phyloP scores from a whole-genome alignment of 352 stramenopile genomes.

The Pilasporangium apinafurcum region DNA sequence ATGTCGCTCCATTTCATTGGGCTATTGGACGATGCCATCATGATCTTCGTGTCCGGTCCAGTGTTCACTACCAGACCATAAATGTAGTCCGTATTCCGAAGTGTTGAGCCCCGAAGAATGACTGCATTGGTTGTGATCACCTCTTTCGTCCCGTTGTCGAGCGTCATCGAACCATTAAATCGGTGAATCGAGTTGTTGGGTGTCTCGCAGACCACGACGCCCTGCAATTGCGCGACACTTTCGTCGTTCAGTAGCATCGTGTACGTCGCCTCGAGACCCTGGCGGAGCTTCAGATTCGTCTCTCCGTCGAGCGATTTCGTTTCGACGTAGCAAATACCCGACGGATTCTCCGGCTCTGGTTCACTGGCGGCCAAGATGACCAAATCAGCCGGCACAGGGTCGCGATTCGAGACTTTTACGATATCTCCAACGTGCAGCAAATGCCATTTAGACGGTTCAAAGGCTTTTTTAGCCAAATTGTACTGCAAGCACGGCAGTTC shows the following conservation, averaged over 20 bases:
- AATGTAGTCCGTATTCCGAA: conserved; percentile 91
- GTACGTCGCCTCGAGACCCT: conserved; percentile 77
- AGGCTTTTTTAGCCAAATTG: conserved; percentile 20
- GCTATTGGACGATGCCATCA: conserved; percentile 75
- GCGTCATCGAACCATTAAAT: conserved; percentile 83
- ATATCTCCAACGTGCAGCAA: conserved; percentile 84
- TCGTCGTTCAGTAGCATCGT: conserved; percentile 47
- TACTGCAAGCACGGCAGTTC: conserved; percentile 57
- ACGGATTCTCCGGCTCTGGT: conserved; percentile 50
- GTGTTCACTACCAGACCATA: conserved; percentile 91
- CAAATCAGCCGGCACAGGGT: conserved; percentile 82
- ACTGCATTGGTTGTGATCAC: conserved; percentile 76
- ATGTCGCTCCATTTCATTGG: conserved; percentile 89
- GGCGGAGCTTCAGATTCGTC: conserved; percentile 90
- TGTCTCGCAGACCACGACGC: conserved; percentile 68
- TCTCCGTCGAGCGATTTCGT: conserved; percentile 92
- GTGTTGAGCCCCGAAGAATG: conserved; percentile 78
- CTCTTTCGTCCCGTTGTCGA: conserved; percentile 55
- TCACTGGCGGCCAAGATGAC: conserved; percentile 84
- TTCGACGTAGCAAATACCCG: conserved; percentile 88
- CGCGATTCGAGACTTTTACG: conserved; percentile 86
- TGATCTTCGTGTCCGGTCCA: conserved; percentile 85
- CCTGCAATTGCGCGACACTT: conserved; percentile 38
- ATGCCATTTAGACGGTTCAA: conserved; percentile 71
- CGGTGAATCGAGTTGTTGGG: conserved; percentile 90